phyloP scores from a whole-genome alignment of 495 filamentous ascomycete species.

The Penicillium alfredii region DNA sequence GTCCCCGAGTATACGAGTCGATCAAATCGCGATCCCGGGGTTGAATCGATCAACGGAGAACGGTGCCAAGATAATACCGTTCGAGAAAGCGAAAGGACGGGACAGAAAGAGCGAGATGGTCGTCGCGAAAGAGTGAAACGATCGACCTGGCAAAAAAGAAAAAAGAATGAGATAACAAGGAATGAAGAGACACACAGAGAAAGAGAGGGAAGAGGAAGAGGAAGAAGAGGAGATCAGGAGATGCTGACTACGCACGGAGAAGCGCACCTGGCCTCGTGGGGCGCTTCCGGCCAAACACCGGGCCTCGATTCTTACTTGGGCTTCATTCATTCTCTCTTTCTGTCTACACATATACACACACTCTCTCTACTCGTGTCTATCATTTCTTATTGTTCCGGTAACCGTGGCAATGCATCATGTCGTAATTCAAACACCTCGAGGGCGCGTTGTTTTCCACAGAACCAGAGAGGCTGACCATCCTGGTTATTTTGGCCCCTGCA shows the following conservation, averaged over 20 bases:
- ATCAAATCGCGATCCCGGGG: conserved; percentile 19
- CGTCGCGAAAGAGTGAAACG: conserved; percentile 44
- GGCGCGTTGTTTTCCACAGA: too few relatives aligned
- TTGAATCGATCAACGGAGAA: conserved; percentile 31
- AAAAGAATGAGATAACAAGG: conserved; percentile 21
- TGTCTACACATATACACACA: too few relatives aligned
- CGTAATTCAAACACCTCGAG: too few relatives aligned
- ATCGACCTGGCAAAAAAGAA: conserved; percentile 26
- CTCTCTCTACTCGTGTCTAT: too few relatives aligned
- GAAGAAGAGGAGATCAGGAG: conserved; percentile 26
- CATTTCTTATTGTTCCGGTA: too few relatives aligned
- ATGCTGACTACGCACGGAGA: conserved; percentile 22
- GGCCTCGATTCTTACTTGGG: too few relatives aligned
- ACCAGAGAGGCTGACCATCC: not conserved
- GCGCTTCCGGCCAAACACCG: not conserved
- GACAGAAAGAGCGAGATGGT: conserved; percentile 25
- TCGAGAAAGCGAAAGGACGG: conserved; percentile 24
- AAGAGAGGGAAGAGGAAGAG: conserved; percentile 17
- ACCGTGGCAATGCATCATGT: too few relatives aligned
- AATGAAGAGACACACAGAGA: conserved; percentile 22
- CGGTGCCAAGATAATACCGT: conserved; percentile 17
- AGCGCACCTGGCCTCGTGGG: not conserved
- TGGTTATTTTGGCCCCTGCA: conserved; percentile 19
- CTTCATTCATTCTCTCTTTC: too few relatives aligned
- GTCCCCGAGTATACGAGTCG: conserved; percentile 6